Evolutionary conservation across 495 filamentous ascomycete species (phyloP).

Genomic region (Penicillium coprophilum): DNA sequence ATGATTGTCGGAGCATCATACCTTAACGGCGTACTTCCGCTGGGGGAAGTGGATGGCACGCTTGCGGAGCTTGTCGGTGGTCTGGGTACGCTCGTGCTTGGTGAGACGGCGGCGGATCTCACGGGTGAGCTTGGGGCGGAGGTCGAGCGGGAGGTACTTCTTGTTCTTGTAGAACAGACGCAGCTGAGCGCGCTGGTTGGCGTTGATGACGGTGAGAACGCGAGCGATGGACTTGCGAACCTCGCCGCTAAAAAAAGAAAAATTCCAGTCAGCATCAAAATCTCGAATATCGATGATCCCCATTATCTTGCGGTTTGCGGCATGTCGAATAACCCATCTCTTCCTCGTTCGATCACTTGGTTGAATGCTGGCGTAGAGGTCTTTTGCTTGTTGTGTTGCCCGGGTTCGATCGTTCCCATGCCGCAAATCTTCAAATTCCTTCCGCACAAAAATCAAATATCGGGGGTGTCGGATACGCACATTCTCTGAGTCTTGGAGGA

Average conservation of each 20-base stretch:
- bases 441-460: constrained; percentile 15
- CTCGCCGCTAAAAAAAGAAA: constrained; percentile 70
- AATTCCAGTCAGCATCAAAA: constrained; percentile 25
- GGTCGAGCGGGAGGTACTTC: constrained; percentile 97
- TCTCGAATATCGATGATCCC: constrained; percentile 9
- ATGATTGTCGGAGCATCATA: constrained; percentile 40
- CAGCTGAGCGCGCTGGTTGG: constrained; percentile 95
- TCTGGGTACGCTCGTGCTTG: constrained; percentile 76
- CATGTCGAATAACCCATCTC: neutral
- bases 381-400: constrained; percentile 11
- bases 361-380: constrained; percentile 10
- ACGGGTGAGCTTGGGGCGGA: constrained; percentile 94
- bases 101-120: constrained; percentile 90
- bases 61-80: constrained; percentile 92
- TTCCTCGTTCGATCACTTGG: neutral
- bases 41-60: constrained; percentile 92
- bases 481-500: constrained; percentile 95
- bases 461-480: constrained; percentile 57
- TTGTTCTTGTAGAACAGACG: constrained; percentile 99
- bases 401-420: constrained; percentile 20
- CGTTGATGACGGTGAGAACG: constrained; percentile 98
- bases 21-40: constrained; percentile 98
- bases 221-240: constrained; percentile 99
- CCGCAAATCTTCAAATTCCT: constrained; percentile 23
- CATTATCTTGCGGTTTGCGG: neutral